Evolutionary conservation across 2,329 filamentous ascomycete genomes (phyloP).

Genomic region (Botrytis cinerea): DNA sequence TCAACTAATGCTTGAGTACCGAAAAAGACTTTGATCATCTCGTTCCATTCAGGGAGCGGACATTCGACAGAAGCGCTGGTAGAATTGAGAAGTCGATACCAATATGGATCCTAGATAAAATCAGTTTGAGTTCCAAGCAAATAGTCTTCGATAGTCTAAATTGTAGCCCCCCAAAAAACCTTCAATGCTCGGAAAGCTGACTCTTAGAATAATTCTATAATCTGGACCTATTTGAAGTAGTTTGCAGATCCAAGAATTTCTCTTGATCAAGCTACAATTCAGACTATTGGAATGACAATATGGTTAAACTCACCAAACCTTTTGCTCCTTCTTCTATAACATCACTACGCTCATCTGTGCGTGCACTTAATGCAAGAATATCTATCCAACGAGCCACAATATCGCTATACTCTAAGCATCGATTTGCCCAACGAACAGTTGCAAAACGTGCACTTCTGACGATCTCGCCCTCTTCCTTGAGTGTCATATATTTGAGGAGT

Average conservation of each 20-base stretch:
- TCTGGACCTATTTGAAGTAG: background rate
- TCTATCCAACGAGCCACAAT: slow-evolving; percentile 84
- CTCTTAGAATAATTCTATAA: background rate
- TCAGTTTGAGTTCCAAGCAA: slow-evolving; percentile 13
- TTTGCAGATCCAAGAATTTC: too few relatives aligned
- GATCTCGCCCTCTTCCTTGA: slow-evolving; percentile 51
- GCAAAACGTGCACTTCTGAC: slow-evolving; percentile 79
- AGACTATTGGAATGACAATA: slow-evolving; percentile 29
- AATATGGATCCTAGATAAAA: slow-evolving; percentile 55
- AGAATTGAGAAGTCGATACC: slow-evolving; percentile 64
- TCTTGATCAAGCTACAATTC: too few relatives aligned
- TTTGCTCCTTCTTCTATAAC: slow-evolving; percentile 87
- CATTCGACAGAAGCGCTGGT: slow-evolving; percentile 47
- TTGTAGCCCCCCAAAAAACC: background rate
- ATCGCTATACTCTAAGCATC: slow-evolving; percentile 79
- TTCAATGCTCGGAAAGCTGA: background rate
- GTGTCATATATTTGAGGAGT: slow-evolving; percentile 67
- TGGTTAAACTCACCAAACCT: slow-evolving; percentile 71
- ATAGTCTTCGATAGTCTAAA: background rate
- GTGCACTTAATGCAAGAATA: slow-evolving; percentile 73
- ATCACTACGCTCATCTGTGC: slow-evolving; percentile 70
- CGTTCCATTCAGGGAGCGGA: slow-evolving; percentile 53
- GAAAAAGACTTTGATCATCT: slow-evolving; percentile 55
- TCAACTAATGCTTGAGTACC: slow-evolving; percentile 41
- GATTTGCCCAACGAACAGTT: slow-evolving; percentile 85